These are phyloP conservation scores for Mallotus repandus DNA, from an alignment of 441 rosid genomes.

Conservation along the genomic window DNA sequence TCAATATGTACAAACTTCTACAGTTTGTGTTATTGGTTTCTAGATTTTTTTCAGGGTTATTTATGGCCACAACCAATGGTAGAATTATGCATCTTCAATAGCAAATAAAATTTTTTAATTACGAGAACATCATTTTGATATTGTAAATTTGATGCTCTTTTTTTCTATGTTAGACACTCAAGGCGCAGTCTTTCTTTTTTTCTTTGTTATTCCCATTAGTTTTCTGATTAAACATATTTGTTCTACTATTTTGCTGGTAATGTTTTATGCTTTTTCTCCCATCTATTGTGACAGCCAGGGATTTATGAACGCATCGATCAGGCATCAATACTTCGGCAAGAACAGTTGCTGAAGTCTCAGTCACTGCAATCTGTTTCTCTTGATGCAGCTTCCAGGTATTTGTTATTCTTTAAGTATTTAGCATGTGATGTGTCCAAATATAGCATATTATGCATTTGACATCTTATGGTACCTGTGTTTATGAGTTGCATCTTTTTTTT, in stretches of 20 bases:
- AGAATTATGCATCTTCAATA: neutral
- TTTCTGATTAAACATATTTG: neutral
- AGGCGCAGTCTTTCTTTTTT: neutral
- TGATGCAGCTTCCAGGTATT: conserved; percentile 82
- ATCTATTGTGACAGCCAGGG: conserved; percentile 52
- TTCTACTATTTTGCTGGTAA: conserved; percentile 10
- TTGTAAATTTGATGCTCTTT: neutral
- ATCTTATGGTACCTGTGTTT: conserved; percentile 17
- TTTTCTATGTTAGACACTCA: neutral
- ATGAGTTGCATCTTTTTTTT: conserved; percentile 1
- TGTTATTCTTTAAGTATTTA: conserved; percentile 14
- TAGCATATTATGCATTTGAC: conserved; percentile 24
- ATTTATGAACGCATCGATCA: conserved; percentile 80
- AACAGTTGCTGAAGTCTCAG: conserved; percentile 75
- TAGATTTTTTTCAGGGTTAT: neutral
- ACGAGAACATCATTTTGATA: neutral
- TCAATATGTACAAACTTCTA: neutral
- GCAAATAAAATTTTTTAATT: neutral
- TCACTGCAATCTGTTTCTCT: conserved; percentile 66
- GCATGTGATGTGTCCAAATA: conserved; percentile 16
- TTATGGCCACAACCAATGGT: neutral
- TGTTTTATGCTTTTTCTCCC: conserved; percentile 8
- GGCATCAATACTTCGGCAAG: conserved; percentile 78
- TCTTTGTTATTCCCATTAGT: neutral
- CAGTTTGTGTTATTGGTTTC: neutral